Base-by-base conservation (phyloP, 495 filamentous ascomycete genomes). In the Tuber magnatum region DNA sequence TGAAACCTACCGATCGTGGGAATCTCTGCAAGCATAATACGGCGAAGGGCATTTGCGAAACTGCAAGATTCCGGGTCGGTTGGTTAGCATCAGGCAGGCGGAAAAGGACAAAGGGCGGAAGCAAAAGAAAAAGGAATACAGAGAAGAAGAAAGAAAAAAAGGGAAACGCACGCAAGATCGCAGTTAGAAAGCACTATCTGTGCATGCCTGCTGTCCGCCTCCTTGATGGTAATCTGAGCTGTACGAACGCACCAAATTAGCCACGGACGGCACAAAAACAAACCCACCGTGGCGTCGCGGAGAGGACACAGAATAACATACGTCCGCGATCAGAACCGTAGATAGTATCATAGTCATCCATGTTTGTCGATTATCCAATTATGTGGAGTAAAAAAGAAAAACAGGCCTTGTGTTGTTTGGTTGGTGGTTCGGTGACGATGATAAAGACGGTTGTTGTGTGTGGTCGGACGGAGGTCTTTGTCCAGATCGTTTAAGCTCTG, bases 1-100 rank as follows among this genome's bases (percentile, higher is more conserved):
- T 43, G n/a, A 38, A 46, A 75, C 77, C 39, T 78, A 82, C 81
- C 81, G 82, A 99, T 89, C 40, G 93, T 98, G 35, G 94, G 95
- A 71, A 99, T 90, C 85, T 99, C 95, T 84, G 93, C 92, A 76
- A 97, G 91, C 85, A 98, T 93, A 72, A 91, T 88, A 80, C 95
- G 93, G 77, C 95, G 94, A 51, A 98, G 88, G 69, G 93, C 92
- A 87, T 99, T 99, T 77, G 96, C 96, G 81, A 98, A 93, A 76
- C 81, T 82, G 71, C 56, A 69, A 71, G 69, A n/a, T 44, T n/a
- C 69, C 40, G 43, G 43, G 69, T n/a, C 43, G 43, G 69, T 41
- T 28, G 24, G 39, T 42, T 38, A 73, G 71, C 42, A 32, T 39
- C 35, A 22, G 35, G 24, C 9, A 68, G 35, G 39, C 22, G 28